Evolutionary conservation across 2,329 filamentous ascomycete genomes (phyloP).

Genomic region (Cercospora sp.): DNA sequence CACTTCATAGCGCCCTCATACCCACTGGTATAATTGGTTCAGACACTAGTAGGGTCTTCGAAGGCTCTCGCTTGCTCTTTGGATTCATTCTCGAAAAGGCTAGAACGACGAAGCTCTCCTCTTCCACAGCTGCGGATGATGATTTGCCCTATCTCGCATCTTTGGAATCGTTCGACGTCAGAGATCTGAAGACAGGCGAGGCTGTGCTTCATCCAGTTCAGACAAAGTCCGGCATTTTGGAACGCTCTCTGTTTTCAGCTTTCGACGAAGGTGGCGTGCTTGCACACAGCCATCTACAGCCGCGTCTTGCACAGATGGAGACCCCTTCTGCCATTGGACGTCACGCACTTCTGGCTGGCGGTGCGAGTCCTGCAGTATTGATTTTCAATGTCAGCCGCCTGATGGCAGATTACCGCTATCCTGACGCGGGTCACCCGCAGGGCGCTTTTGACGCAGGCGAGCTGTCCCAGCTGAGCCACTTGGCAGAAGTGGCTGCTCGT

Average conservation of each 20-base stretch:
- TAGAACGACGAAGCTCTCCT: slow-evolving; percentile 25
- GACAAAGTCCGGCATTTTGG: slow-evolving; percentile 35
- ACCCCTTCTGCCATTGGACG: slow-evolving; percentile 1
- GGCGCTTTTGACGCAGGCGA: slow-evolving; percentile 28
- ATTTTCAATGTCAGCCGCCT: slow-evolving; percentile 30
- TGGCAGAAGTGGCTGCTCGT: slow-evolving; percentile 37
- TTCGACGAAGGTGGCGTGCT: slow-evolving; percentile 31
- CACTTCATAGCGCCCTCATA: slow-evolving; percentile 35
- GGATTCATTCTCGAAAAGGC: slow-evolving; percentile 42
- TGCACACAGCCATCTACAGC: slow-evolving; percentile 19
- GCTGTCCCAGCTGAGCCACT: slow-evolving; percentile 33
- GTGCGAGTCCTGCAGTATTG: slow-evolving; percentile 24
- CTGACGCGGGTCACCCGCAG: slow-evolving; percentile 25
- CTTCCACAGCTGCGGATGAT: slow-evolving; percentile 21
- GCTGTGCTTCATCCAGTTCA: slow-evolving; percentile 33
- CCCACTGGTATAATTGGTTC: slow-evolving; percentile 35
- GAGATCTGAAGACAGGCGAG: slow-evolving; percentile 37
- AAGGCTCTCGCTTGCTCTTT: slow-evolving; percentile 41
- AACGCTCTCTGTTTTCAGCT: slow-evolving; percentile 35
- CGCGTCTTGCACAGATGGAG: slow-evolving; percentile 18
- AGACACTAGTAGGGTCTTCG: slow-evolving; percentile 35
- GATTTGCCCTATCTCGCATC: slow-evolving; percentile 32
- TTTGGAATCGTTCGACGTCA: slow-evolving; percentile 35
- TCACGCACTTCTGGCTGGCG: slow-evolving; percentile 31
- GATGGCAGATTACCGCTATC: slow-evolving; percentile 20